phyloP scores from a whole-genome alignment of 768 basidiomycete genomes.

The Podaxis rugospora region DNA sequence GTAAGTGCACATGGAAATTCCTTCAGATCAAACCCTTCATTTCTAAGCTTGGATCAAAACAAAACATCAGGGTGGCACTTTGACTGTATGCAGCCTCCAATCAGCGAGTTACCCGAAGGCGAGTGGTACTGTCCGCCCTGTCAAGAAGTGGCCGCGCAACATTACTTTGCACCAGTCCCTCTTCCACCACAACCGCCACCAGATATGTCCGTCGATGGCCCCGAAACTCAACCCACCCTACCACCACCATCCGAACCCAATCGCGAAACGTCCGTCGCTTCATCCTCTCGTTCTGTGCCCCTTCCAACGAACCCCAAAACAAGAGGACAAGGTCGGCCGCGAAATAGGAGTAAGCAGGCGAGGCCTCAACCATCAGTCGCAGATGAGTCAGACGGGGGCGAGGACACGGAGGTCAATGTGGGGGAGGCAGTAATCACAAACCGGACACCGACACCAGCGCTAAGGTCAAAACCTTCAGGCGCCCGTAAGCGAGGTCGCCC shows the following conservation, averaged over 20 bases:
- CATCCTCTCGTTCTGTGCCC: slow-evolving; percentile 27
- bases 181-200: slow-evolving; percentile 8
- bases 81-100: slow-evolving; percentile 71
- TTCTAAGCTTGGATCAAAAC: neutral
- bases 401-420: slow-evolving; percentile 25
- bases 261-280: slow-evolving; percentile 23
- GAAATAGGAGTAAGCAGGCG: slow-evolving; percentile 1
- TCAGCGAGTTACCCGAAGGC: slow-evolving; percentile 69
- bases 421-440: slow-evolving; percentile 10
- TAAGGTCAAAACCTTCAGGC: slow-evolving; percentile 8
- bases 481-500: neutral
- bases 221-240: slow-evolving; percentile 4
- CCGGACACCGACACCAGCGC: slow-evolving; percentile 11
- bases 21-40: slow-evolving; percentile 8
- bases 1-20: slow-evolving; percentile 28
- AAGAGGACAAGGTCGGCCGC: slow-evolving; percentile 18
- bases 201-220: slow-evolving; percentile 12
- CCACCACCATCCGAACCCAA: slow-evolving; percentile 11
- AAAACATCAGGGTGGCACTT: slow-evolving; percentile 69
- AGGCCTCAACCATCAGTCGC: slow-evolving; percentile 14
- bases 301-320: slow-evolving; percentile 10
- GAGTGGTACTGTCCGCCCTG: slow-evolving; percentile 75
- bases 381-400: slow-evolving; percentile 31
- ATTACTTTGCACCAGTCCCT: slow-evolving; percentile 8
- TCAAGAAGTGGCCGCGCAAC: slow-evolving; percentile 25